Conservation (phyloP, 306 rosid species). For the Cicer pinnatifidum region DNA sequence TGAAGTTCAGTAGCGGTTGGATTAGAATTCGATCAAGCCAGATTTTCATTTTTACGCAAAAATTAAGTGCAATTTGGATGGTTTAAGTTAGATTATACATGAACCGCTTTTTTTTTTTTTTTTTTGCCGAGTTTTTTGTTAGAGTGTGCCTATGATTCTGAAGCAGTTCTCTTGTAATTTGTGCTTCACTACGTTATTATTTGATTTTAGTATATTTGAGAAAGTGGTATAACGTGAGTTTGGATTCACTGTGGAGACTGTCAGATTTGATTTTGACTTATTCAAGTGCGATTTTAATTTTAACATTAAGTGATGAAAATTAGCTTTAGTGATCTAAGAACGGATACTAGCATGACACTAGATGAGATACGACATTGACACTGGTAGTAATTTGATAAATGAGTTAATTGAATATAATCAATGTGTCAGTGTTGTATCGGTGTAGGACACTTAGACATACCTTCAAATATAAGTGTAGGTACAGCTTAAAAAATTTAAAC, state of each 20-base stretch:
- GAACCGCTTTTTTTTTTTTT: not conserved
- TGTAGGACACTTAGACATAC: too few relatives aligned
- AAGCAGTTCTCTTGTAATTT: not conserved
- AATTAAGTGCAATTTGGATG: not conserved
- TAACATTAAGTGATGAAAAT: not conserved
- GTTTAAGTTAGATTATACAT: not conserved
- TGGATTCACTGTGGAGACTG: slow-evolving; percentile 5
- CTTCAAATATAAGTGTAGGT: too few relatives aligned
- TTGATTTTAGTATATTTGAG: slow-evolving; percentile 2
- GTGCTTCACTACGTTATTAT: not conserved
- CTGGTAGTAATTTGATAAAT: too few relatives aligned
- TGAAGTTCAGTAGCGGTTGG: slow-evolving; percentile 38
- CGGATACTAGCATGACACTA: too few relatives aligned
- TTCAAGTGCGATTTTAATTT: not conserved
- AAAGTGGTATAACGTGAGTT: not conserved
- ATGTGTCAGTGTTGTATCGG: too few relatives aligned
- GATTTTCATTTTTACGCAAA: slow-evolving; percentile 2
- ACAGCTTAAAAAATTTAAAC: too few relatives aligned
- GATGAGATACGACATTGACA: too few relatives aligned
- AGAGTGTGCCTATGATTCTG: not conserved
- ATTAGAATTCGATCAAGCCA: slow-evolving; percentile 35
- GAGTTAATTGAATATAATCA: too few relatives aligned
- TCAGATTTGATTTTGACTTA: not conserved
- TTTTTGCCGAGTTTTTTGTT: slow-evolving; percentile 2
- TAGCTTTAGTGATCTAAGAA: not conserved